Conservation (phyloP, 176 grass and related monocot genomes). For the Avena sativa region DNA sequence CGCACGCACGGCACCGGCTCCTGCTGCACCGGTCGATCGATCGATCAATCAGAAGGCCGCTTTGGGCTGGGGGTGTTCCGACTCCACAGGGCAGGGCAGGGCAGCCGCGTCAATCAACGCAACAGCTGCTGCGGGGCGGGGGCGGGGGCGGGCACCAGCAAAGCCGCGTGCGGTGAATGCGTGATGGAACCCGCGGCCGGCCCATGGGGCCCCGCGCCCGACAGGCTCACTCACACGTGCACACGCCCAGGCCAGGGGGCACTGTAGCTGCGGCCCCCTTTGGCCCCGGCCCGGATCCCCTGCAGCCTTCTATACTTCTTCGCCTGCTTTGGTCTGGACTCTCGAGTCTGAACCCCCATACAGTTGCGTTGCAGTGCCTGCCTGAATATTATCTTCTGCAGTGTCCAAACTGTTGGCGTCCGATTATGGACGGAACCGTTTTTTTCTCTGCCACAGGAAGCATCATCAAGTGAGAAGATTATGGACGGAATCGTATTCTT, state of each 20-base stretch:
- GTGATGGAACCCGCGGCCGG: conserved; percentile 48
- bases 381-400: conserved; percentile 37
- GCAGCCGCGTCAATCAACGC: conserved; percentile 42
- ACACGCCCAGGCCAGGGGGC: conserved; percentile 11
- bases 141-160: not conserved
- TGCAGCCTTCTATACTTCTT: conserved; percentile 7
- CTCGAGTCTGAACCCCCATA: conserved; percentile 2
- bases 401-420: not conserved
- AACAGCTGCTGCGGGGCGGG: not conserved
- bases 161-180: conserved; percentile 33
- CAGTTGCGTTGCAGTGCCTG: not conserved
- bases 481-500: too few relatives aligned
- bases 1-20: conserved; percentile 30
- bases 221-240: conserved; percentile 63
- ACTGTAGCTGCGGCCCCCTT: conserved; percentile 56
- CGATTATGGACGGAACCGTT: not conserved
- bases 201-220: conserved; percentile 31
- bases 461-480: not conserved
- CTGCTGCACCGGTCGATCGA: not conserved
- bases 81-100: conserved; percentile 26
- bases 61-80: conserved; percentile 15
- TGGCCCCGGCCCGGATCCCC: not conserved
- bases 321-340: not conserved
- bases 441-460: conserved; percentile 25
- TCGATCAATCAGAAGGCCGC: conserved; percentile 33